Conservation (phyloP, 169 alveolate species). For the Plasmodium vinckei region DNA sequence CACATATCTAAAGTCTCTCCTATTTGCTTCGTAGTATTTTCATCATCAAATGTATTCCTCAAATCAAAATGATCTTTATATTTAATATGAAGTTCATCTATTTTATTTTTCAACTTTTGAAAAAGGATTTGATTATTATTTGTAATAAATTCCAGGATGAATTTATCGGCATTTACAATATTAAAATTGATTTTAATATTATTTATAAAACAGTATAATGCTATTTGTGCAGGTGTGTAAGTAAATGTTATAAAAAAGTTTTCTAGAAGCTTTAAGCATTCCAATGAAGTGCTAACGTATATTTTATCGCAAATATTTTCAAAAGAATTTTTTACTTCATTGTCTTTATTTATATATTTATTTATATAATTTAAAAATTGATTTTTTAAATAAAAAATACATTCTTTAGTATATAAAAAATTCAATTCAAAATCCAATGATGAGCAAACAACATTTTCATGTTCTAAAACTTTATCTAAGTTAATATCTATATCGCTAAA, state of each 20-base stretch:
- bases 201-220: slow-evolving; percentile 60
- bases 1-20: slow-evolving; percentile 71
- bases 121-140: slow-evolving; percentile 70
- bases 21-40: slow-evolving; percentile 61
- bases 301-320: slow-evolving; percentile 40
- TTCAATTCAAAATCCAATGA: slow-evolving; percentile 21
- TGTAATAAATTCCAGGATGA: slow-evolving; percentile 59
- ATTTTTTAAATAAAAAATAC: slow-evolving; percentile 53
- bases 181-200: slow-evolving; percentile 61
- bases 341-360: slow-evolving; percentile 51
- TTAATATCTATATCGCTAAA: slow-evolving; percentile 65
- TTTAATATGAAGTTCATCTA: slow-evolving; percentile 37
- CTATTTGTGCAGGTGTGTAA: slow-evolving; percentile 70
- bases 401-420: slow-evolving; percentile 50
- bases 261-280: slow-evolving; percentile 54
- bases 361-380: slow-evolving; percentile 51
- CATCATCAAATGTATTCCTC: slow-evolving; percentile 73
- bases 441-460: slow-evolving; percentile 68
- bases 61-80: slow-evolving; percentile 55
- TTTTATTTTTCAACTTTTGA: slow-evolving; percentile 65
- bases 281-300: slow-evolving; percentile 27
- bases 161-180: slow-evolving; percentile 59
- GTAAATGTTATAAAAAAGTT: slow-evolving; percentile 41
- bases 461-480: slow-evolving; percentile 71
- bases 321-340: slow-evolving; percentile 36